phyloP scores from a whole-genome alignment of 257 asterid genomes.

The Salvia miltiorrhiza region DNA sequence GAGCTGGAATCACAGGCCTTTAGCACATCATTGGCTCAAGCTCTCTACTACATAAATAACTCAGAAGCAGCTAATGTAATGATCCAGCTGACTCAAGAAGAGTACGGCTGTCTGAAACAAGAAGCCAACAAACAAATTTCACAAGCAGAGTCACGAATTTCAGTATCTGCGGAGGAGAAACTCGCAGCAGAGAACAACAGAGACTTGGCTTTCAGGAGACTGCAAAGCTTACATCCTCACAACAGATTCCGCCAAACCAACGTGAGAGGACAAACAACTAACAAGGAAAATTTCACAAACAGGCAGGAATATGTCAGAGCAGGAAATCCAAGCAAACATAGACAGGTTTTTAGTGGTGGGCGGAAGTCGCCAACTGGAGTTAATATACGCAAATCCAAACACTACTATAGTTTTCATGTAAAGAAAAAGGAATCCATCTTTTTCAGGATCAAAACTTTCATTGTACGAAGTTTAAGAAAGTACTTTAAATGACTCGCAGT shows the following conservation, averaged over 20 bases:
- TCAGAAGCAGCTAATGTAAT: conserved; percentile 13
- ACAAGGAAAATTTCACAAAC: not conserved
- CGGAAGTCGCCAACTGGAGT: conserved; percentile 16
- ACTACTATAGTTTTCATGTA: not conserved
- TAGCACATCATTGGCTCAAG: conserved; percentile 44
- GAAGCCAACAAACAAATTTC: conserved; percentile 39
- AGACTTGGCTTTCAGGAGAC: conserved; percentile 40
- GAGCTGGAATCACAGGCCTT: conserved; percentile 46
- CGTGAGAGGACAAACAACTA: not conserved
- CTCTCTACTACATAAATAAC: conserved; percentile 30
- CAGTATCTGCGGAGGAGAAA: conserved; percentile 38
- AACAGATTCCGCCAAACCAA: conserved; percentile 9
- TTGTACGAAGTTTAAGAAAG: conserved; percentile 30
- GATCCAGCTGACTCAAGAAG: conserved; percentile 39
- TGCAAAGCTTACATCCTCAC: conserved; percentile 25
- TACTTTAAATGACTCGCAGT: conserved; percentile 28
- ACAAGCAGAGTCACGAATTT: conserved; percentile 39
- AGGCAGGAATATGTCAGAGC: not conserved
- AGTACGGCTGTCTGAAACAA: conserved; percentile 31
- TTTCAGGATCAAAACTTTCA: conserved; percentile 29
- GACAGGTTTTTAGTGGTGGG: not conserved
- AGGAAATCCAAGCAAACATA: not conserved
- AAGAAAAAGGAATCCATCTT: conserved; percentile 31
- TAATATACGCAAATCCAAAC: conserved; percentile 11
- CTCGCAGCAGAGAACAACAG: conserved; percentile 43